A percentile compares a stretch with the other conserved stretches of the same genome.
Evolutionary conservation across 106 monocot species (phyloP).

Genomic region (Dendrobium catenatum): DNA sequence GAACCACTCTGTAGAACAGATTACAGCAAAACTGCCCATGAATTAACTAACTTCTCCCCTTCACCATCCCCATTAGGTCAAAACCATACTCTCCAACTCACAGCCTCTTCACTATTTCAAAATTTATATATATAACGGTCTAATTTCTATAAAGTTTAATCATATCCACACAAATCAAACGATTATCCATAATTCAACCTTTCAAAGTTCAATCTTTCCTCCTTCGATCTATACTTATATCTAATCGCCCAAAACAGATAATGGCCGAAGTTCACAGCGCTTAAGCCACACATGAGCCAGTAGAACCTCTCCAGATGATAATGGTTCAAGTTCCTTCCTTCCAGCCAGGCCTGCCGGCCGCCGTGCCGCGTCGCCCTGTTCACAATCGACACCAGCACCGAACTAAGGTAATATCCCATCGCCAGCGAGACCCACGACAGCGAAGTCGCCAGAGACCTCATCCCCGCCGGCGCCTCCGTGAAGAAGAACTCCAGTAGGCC

Average conservation of each 20-base stretch:
- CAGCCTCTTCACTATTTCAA: no score
- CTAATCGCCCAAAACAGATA: slow-evolving; percentile 52
- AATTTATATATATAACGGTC: no score
- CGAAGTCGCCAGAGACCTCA: slow-evolving; percentile 72
- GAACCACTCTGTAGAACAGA: no score
- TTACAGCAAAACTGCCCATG: no score
- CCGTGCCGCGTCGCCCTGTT: slow-evolving; percentile 36
- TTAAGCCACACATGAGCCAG: slow-evolving; percentile 77
- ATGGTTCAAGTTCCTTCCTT: slow-evolving; percentile 46
- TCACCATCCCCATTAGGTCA: no score
- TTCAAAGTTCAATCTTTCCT: not conserved
- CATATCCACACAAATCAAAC: not conserved
- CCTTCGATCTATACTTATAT: slow-evolving; percentile 52
- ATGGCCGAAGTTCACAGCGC: slow-evolving; percentile 34
- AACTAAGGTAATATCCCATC: slow-evolving; percentile 82
- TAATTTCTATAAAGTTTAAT: not conserved
- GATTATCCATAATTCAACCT: not conserved
- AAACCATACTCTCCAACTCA: no score
- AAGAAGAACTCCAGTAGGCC: slow-evolving; percentile 93
- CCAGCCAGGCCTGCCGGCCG: slow-evolving; percentile 39
- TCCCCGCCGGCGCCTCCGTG: slow-evolving; percentile 61
- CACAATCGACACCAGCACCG: slow-evolving; percentile 58
- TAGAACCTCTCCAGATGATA: slow-evolving; percentile 71
- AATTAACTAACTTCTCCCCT: no score
- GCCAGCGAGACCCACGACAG: slow-evolving; percentile 71